Base-by-base conservation (phyloP, 495 filamentous ascomycete genomes). In the Penicillium waksmanii region DNA sequence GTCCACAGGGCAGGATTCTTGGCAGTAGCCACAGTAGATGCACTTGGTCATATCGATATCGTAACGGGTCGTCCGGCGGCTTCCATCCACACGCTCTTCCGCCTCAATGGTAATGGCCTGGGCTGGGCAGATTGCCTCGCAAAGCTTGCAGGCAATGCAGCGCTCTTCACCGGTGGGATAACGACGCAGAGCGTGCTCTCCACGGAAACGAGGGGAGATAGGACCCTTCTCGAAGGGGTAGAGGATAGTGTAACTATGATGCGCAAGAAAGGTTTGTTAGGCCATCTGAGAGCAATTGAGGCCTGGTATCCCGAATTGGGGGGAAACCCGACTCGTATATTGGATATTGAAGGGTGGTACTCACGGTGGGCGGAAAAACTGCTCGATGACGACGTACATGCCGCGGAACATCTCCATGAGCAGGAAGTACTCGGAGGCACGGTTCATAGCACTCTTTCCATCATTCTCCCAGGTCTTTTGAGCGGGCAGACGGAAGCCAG, bases 31-130 rank as follows among this genome's bases (percentile, higher is more conserved):
- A 73, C 95, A 98, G 84, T 98, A 98, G 73, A 98, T 98, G 78
- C 95, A 98, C 82, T 98, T 98, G 71, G 95, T 98, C 95, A 98
- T 98, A 82, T 98, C 95, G 74, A 98, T 96, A 79, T 98, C 95
- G 78, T 98, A 98, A 71, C 93, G 86, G 52, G 94, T 97, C 49
- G 95, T 98, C 67, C 95, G 85, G 70, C 95, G 85, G 66, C 90
- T 95, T 46, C 95, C 95, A 68, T 98, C 95, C 68, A 88, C 90
- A 76, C 95, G 92, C 80, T 98, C 95, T 70, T 98, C 95, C 48
- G 95, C 96, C 79, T 98, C 95, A 67, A 98, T 98, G 21, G 94
- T 98, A 73, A 98, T 98, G 64, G 93, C 93, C 77, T 93, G 87
- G 21, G 95, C 95, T 12, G 95, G 95, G 83, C 95, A 98, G 74